phyloP scores from a whole-genome alignment of 768 basidiomycete species.

The Collybia mongolica region DNA sequence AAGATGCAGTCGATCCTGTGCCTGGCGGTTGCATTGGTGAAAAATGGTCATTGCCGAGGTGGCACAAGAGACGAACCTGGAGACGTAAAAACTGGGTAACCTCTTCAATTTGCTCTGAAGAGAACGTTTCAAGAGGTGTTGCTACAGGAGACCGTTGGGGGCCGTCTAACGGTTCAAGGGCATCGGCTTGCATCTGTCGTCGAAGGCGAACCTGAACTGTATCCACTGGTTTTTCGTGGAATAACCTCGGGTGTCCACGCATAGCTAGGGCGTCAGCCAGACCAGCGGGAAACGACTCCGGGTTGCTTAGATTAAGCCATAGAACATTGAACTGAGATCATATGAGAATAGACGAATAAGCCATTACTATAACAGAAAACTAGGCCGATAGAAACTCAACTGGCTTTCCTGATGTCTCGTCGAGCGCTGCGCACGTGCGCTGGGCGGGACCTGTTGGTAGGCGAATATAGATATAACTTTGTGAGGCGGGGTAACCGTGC shows the following conservation, averaged over 20 bases:
- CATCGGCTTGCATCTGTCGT: conserved; percentile 74
- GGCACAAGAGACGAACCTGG: conserved; percentile 39
- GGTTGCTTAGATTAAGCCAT: conserved; percentile 70
- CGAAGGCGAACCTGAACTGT: conserved; percentile 54
- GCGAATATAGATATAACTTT: neutral
- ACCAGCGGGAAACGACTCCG: conserved; percentile 64
- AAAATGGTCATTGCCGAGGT: neutral
- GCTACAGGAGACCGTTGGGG: conserved; percentile 25
- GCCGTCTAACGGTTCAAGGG: conserved; percentile 53
- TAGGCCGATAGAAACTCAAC: conserved; percentile 28
- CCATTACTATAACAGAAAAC: conserved; percentile 3
- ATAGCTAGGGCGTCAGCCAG: conserved; percentile 56
- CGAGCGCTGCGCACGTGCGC: conserved; percentile 71
- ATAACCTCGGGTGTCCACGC: conserved; percentile 26
- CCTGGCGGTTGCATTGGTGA: conserved; percentile 39
- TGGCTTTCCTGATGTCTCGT: conserved; percentile 68
- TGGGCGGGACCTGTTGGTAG: conserved; percentile 51
- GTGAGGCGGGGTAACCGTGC: neutral
- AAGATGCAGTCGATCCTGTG: conserved; percentile 64
- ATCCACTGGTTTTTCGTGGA: conserved; percentile 25
- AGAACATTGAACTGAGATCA: conserved; percentile 72
- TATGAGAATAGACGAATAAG: neutral
- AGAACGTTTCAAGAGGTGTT: conserved; percentile 33
- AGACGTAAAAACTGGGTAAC: conserved; percentile 65
- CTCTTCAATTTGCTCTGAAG: conserved; percentile 63